phyloP scores from a whole-genome alignment of 306 rosid genomes.

The Casuarina cunninghamiana region DNA sequence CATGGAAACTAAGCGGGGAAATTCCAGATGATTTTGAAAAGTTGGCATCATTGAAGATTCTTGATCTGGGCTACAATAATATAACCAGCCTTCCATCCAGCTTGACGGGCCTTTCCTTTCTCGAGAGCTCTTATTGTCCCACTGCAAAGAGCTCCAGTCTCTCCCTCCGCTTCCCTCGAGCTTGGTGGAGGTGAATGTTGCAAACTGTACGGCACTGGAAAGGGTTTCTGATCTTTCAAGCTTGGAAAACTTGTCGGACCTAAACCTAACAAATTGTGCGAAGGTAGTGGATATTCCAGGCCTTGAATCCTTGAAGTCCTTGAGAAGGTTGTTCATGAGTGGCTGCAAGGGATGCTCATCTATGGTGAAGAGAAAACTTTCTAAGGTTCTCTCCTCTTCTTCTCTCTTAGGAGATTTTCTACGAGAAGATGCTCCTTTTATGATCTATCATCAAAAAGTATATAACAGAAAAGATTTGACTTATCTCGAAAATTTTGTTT shows the following conservation, averaged over 20 bases:
- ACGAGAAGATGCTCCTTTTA: too few species aligned
- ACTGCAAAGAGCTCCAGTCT: constrained; percentile 45
- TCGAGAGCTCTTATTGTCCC: constrained; percentile 33
- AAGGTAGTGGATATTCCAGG: constrained; percentile 57
- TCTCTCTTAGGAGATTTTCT: background rate
- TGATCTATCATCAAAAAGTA: too few species aligned
- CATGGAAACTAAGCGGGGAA: constrained; percentile 52
- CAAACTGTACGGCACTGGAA: constrained; percentile 49
- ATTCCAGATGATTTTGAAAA: constrained; percentile 60
- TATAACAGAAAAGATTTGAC: background rate
- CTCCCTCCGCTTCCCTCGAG: constrained; percentile 71
- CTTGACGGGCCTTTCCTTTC: constrained; percentile 47
- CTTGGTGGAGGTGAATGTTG: constrained; percentile 43
- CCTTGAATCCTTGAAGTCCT: constrained; percentile 58
- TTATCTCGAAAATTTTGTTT: constrained; percentile 11
- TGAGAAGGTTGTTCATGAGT: constrained; percentile 49
- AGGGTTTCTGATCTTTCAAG: constrained; percentile 50
- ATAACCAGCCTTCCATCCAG: constrained; percentile 63
- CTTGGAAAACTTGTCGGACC: constrained; percentile 37
- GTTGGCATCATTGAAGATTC: constrained; percentile 42
- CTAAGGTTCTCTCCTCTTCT: constrained; percentile 47
- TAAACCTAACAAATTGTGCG: constrained; percentile 59
- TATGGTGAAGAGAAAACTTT: constrained; percentile 39
- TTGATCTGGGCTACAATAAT: constrained; percentile 43
- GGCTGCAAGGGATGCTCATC: constrained; percentile 58